Evolutionary conservation across 2,329 filamentous ascomycete genomes (phyloP), one percentile per base, ranked within the genome.

Genomic region (Pochonia chlamydosporia): DNA sequence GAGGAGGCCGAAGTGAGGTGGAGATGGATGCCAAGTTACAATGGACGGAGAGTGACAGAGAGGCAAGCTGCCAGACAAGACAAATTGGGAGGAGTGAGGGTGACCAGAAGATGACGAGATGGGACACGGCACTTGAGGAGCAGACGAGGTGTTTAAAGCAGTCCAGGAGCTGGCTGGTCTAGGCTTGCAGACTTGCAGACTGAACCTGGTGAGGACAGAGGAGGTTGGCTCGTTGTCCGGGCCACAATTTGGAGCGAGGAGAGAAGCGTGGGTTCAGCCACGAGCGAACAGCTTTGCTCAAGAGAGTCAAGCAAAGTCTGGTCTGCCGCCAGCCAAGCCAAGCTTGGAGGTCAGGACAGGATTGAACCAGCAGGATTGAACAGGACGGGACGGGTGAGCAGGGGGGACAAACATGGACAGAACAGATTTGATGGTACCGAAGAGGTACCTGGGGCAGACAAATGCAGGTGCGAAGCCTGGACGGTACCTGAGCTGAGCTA

Each of bases 181-280:
- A n/a, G n/a, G n/a, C n/a, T n/a, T n/a, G n/a, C n/a, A n/a, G n/a
- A n/a, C n/a, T n/a, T n/a, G n/a, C n/a, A n/a, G n/a, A n/a, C n/a
- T n/a, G n/a, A n/a, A n/a, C n/a, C n/a, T n/a, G n/a, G n/a, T 8
- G 30, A 31, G 11, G 30, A 39, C 5, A 25, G 42, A 28, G 37
- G 30, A 49, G 46, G 28, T 36, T 45, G 47, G 42, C 14, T 11
- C 21, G 28, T 40, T 16, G 36, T 36, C 31, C 43, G 35, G 42
- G 41, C 36, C 28, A 39, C 40, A 20, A 35, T 20, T 16, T n/a
- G 41, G n/a, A n/a, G n/a, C n/a, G n/a, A n/a, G n/a, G n/a, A n/a
- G n/a, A n/a, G n/a, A n/a, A n/a, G n/a, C n/a, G n/a, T n/a, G n/a
- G n/a, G n/a, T n/a, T n/a, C n/a, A n/a, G n/a, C n/a, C n/a, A n/a